Evolutionary conservation across 1,284 basidiomycete genomes (phyloP), one percentile per base, ranked within the genome.

Genomic region (Phellinidium pouzarii): DNA sequence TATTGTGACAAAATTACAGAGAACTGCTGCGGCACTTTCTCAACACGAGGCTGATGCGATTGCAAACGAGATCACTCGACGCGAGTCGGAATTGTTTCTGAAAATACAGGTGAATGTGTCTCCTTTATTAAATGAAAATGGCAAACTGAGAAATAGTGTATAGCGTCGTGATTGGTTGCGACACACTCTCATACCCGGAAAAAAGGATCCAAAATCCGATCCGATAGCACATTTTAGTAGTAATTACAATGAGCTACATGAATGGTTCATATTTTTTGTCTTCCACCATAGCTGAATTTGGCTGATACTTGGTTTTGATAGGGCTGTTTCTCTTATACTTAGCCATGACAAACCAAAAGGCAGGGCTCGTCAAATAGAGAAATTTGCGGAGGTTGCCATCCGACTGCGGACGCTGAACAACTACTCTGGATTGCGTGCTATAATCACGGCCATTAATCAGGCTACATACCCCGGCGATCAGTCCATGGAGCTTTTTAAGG

Each of bases 91-190:
- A 53, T 65, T 80, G 44, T 90, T 91, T 64, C 62, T 87, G 59
- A 71, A 74, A 51, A 90, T 91, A 52, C 71, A 84, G 73, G 87
- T 87, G 52, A 54, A 73, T 47, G 44, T n/a, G 19, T 6, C 47
- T 45, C 29, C 43, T 44, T 29, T 52, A 17, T 19, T 34, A 44
- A 19, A 31, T 46, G 22, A 44, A 57, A 55, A 29, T 20, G 59
- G 52, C 42, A 31, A 40, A 37, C 45, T 53, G 45, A 48, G 14
- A 12, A 51, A 17, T 38, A 44, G 44, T 50, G 43, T 48, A 9
- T 57, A 91, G 87, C 86, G 87, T 36, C 78, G 87, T 49, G 79
- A 91, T 63, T 91, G 87, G 88, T 72, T 91, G 22, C 75, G 80
- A 53, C 85, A 82, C 63, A 84, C 84, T 8, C 77, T 90, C 56